Percentiles rank a stretch among this genome's conserved stretches.
phyloP scores from a whole-genome alignment of 352 stramenopile species.

The Pythium insidiosum region DNA sequence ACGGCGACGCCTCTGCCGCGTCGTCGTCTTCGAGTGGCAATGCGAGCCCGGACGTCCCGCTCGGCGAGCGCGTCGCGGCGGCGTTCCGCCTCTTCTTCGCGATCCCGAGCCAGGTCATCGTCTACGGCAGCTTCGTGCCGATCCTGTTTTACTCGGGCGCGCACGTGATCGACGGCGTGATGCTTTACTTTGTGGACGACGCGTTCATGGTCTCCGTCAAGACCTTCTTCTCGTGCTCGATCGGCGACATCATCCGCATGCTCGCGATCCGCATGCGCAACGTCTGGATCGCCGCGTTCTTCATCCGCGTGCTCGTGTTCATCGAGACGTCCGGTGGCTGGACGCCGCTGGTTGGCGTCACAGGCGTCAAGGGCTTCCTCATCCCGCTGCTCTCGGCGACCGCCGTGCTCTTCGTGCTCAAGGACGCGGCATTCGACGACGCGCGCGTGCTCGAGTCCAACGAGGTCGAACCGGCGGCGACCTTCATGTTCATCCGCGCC shows the following conservation, averaged over 20 bases:
- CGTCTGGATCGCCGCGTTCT: slow-evolving; percentile 14
- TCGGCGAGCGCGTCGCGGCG: background rate
- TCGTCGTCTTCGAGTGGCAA: no score
- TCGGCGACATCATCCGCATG: slow-evolving; percentile 11
- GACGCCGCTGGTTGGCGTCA: slow-evolving; percentile 14
- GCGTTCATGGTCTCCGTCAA: slow-evolving; percentile 6
- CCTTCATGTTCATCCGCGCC: slow-evolving; percentile 22
- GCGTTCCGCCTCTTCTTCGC: slow-evolving; percentile 17
- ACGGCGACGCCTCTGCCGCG: no score
- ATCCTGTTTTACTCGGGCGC: slow-evolving; percentile 14
- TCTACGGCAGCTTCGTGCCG: slow-evolving; percentile 17
- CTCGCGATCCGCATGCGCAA: slow-evolving; percentile 16
- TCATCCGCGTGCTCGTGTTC: slow-evolving; percentile 14
- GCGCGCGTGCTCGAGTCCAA: slow-evolving; percentile 18
- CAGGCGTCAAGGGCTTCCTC: slow-evolving; percentile 13
- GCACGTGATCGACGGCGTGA: slow-evolving; percentile 18
- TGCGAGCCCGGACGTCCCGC: no score
- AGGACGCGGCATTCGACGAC: slow-evolving; percentile 10
- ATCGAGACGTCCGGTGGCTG: slow-evolving; percentile 18
- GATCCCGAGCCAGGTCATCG: slow-evolving; percentile 14
- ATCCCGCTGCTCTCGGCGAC: slow-evolving; percentile 8
- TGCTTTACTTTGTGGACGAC: slow-evolving; percentile 13
- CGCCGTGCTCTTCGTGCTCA: slow-evolving; percentile 14
- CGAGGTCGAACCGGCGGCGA: slow-evolving; percentile 18
- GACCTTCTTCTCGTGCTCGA: slow-evolving; percentile 4